phyloP scores from a whole-genome alignment of 208 protist species.

The Acanthamoeba lenticulata region DNA sequence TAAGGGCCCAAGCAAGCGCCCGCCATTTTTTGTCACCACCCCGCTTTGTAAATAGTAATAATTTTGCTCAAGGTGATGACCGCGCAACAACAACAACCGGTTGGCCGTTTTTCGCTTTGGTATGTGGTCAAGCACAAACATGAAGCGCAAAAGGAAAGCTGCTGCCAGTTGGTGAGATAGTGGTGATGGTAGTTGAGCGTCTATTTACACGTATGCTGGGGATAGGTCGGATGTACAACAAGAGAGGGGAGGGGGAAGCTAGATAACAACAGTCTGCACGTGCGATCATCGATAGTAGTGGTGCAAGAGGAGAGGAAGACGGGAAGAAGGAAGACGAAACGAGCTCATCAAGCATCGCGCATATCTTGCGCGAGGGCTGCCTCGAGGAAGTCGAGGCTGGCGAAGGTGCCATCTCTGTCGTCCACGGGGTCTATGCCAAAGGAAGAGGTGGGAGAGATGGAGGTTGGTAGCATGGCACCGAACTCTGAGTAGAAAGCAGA shows the following conservation, averaged over 20 bases:
- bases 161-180: too few relatives aligned
- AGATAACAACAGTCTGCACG: neutral
- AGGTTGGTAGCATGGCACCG: neutral
- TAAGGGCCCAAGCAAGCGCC: too few relatives aligned
- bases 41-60: too few relatives aligned
- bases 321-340: neutral
- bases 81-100: too few relatives aligned
- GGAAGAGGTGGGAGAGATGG: neutral
- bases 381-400: slow-evolving; percentile 42
- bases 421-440: neutral
- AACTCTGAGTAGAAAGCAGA: neutral
- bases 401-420: neutral
- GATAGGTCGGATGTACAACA: neutral
- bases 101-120: too few relatives aligned
- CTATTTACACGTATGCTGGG: too few relatives aligned
- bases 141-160: too few relatives aligned
- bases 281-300: neutral
- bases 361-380: neutral
- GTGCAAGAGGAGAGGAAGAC: too few relatives aligned
- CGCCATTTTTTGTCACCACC: too few relatives aligned
- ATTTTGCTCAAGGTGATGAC: too few relatives aligned
- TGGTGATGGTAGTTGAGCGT: too few relatives aligned
- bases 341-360: neutral
- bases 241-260: neutral
- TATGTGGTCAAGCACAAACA: too few relatives aligned